Percentiles rank a stretch among this genome's conserved stretches.
Conservation (phyloP, 73 alveolate genomes). For the Tetrahymena borealis region DNA sequence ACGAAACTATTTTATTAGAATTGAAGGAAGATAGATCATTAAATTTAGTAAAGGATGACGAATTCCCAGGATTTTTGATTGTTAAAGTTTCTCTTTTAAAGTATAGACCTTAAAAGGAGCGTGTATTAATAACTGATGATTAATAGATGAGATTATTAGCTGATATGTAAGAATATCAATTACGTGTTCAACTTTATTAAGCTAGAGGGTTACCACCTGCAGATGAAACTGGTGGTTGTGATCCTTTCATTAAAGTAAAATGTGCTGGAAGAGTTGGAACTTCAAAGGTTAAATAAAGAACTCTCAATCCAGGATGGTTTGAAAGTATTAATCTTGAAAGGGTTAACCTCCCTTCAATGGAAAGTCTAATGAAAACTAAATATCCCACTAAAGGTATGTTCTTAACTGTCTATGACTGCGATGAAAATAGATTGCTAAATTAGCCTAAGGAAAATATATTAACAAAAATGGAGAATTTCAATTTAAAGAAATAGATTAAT, state of each 20-base stretch:
- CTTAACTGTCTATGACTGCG: constrained; percentile 62
- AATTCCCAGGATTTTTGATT: constrained; percentile 67
- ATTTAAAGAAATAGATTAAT: not conserved
- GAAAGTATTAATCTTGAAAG: constrained; percentile 54
- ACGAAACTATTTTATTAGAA: not conserved
- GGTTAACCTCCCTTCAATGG: not conserved
- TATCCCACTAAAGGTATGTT: constrained; percentile 57
- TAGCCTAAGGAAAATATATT: not conserved
- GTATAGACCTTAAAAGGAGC: constrained; percentile 16
- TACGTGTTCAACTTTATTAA: constrained; percentile 54
- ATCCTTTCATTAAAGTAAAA: constrained; percentile 67
- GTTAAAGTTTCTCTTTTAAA: constrained; percentile 57
- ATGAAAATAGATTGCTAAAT: constrained; percentile 16
- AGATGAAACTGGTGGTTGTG: constrained; percentile 74
- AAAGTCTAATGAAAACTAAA: not conserved
- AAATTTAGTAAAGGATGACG: constrained; percentile 68
- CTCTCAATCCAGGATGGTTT: constrained; percentile 78
- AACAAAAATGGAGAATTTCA: not conserved
- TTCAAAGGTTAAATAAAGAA: constrained; percentile 39
- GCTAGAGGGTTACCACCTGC: constrained; percentile 81
- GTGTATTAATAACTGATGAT: constrained; percentile 23
- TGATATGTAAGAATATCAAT: constrained; percentile 41
- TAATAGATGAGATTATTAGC: not conserved
- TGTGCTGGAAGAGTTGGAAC: constrained; percentile 61
- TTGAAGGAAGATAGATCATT: constrained; percentile 62